Conservation (phyloP, 73 alveolate species). For the Stentor roeselii region DNA sequence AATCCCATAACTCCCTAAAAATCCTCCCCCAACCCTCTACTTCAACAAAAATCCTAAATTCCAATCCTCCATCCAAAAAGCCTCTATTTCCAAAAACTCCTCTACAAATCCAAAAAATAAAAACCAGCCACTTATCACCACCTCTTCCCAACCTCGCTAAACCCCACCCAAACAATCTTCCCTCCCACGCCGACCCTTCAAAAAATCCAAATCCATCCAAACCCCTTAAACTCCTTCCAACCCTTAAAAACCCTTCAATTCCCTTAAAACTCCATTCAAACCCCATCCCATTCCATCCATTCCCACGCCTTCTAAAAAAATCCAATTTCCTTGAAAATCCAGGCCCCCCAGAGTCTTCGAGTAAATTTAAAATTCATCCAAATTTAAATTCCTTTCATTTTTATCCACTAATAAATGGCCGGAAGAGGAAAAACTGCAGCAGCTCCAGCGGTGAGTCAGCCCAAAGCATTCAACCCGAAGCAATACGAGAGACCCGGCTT, state of each 20-base stretch:
- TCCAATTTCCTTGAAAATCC: background rate
- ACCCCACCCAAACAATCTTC: background rate
- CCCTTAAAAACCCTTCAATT: background rate
- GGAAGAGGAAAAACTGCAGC: slow-evolving; percentile 81
- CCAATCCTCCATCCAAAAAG: background rate
- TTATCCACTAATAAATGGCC: slow-evolving; percentile 49
- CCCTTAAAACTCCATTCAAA: background rate
- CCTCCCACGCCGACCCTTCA: background rate
- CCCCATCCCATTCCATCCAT: background rate
- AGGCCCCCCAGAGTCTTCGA: background rate
- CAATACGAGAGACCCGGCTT: too few species aligned
- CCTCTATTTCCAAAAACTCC: too few species aligned
- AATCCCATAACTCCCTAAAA: too few species aligned
- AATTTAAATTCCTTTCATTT: background rate
- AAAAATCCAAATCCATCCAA: background rate
- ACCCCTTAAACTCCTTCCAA: background rate
- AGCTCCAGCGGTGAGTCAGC: slow-evolving; percentile 62
- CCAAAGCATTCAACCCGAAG: background rate
- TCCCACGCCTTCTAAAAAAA: background rate
- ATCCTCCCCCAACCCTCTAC: background rate
- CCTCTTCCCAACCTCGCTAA: background rate
- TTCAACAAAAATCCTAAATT: too few species aligned
- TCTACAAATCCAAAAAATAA: background rate
- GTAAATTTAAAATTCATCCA: too few species aligned
- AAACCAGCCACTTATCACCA: background rate